These are phyloP conservation scores for Stipa capillata DNA, from an alignment of 176 grass and related monocot species.

Conservation along the genomic window DNA sequence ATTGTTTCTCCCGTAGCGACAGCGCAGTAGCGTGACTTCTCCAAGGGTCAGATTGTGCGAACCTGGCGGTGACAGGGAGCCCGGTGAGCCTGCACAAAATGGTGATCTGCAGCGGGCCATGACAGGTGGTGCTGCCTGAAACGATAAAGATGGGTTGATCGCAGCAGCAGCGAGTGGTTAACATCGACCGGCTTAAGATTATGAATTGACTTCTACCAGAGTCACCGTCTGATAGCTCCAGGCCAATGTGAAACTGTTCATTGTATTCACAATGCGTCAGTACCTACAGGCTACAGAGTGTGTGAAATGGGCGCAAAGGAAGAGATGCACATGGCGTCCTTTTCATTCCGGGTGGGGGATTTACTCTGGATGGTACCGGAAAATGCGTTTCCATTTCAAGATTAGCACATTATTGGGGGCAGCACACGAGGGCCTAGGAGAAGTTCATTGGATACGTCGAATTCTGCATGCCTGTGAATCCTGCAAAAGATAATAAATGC, in stretches of 20 bases:
- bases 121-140: no score
- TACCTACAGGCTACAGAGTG: no score
- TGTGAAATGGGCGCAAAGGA: no score
- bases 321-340: no score
- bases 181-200: background rate
- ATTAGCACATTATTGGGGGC: background rate
- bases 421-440: background rate
- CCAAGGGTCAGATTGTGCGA: background rate
- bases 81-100: background rate
- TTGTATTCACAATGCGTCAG: background rate
- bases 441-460: constrained; percentile 14
- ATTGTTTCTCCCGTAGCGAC: constrained; percentile 22
- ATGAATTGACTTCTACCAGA: background rate
- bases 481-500: constrained; percentile 7
- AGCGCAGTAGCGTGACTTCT: background rate
- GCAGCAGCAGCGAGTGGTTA: background rate
- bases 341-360: background rate
- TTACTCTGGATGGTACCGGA: background rate
- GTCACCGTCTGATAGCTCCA: constrained; percentile 18
- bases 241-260: constrained; percentile 2
- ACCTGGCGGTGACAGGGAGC: background rate
- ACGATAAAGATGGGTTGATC: background rate
- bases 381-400: background rate
- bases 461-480: background rate
- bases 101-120: background rate